Evolutionary conservation across 768 basidiomycete species (phyloP).

Genomic region (Hygrophorus pudorinus): DNA sequence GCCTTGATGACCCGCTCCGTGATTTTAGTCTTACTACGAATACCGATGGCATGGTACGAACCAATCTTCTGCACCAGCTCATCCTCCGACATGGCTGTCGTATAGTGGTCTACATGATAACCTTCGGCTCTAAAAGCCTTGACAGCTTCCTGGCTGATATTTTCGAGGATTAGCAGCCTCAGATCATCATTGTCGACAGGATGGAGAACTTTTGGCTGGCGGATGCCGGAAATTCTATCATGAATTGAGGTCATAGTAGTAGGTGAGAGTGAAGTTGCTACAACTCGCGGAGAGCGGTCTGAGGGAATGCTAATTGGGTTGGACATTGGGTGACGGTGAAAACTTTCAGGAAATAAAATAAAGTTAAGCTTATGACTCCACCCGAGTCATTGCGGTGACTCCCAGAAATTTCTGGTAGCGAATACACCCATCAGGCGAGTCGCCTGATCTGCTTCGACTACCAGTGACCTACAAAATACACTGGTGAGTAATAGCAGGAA

Average conservation of each 20-base stretch:
- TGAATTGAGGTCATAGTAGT: conserved; percentile 25
- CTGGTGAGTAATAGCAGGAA: too few relatives aligned
- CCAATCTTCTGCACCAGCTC: conserved; percentile 82
- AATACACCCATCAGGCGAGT: neutral
- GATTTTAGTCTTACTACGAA: conserved; percentile 96
- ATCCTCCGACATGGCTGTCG: conserved; percentile 83
- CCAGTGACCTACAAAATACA: too few relatives aligned
- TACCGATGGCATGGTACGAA: conserved; percentile 89
- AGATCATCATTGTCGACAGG: conserved; percentile 77
- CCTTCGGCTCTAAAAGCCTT: conserved; percentile 69
- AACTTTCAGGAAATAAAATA: neutral
- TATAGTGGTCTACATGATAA: conserved; percentile 84
- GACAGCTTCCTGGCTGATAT: conserved; percentile 89
- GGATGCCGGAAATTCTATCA: conserved; percentile 33
- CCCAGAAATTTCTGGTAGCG: too few relatives aligned
- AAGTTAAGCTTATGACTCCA: neutral
- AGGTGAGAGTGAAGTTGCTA: conserved; percentile 49
- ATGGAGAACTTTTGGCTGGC: conserved; percentile 64
- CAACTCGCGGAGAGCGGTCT: conserved; percentile 16
- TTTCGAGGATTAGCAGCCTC: conserved; percentile 82
- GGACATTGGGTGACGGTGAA: conserved; percentile 26
- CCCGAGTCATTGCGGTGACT: neutral
- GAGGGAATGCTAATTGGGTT: conserved; percentile 36
- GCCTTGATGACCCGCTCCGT: conserved; percentile 84
- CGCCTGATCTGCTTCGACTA: too few relatives aligned